phyloP scores from a whole-genome alignment of 192 early-diverging fungal species.

The Coemansia sp. region DNA sequence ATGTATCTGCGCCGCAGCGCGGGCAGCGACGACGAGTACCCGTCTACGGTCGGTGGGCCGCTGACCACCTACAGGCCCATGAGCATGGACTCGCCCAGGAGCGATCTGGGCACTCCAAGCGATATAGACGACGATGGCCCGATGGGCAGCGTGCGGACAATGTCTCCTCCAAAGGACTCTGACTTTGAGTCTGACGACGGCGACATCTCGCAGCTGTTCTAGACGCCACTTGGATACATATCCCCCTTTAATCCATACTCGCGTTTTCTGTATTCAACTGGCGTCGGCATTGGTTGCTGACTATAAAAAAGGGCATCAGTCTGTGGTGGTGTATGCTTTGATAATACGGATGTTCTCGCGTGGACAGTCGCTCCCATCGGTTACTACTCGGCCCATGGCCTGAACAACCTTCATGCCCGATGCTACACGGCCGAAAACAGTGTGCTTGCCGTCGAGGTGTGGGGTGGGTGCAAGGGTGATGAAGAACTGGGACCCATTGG shows the following conservation, averaged over 20 bases:
- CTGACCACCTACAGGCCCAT: slow-evolving; percentile 4
- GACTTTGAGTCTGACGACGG: neutral
- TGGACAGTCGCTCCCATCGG: slow-evolving; percentile 60
- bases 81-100: slow-evolving; percentile 5
- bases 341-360: slow-evolving; percentile 15
- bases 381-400: slow-evolving; percentile 65
- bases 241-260: too few species aligned
- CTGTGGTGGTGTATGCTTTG: neutral
- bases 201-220: neutral
- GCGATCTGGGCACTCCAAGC: slow-evolving; percentile 15
- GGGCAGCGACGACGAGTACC: slow-evolving; percentile 1
- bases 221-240: too few species aligned
- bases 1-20: too few species aligned
- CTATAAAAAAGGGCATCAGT: too few species aligned
- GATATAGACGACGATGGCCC: slow-evolving; percentile 14
- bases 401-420: slow-evolving; percentile 75
- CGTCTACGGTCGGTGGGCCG: neutral
- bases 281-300: too few species aligned
- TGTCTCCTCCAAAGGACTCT: neutral
- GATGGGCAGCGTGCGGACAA: neutral
- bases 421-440: slow-evolving; percentile 85
- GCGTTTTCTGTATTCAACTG: too few species aligned
- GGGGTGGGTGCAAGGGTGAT: slow-evolving; percentile 66
- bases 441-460: slow-evolving; percentile 80
- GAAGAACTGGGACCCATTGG: slow-evolving; percentile 79